phyloP scores from a whole-genome alignment of 768 basidiomycete genomes.

The Leccinum uliginosum region DNA sequence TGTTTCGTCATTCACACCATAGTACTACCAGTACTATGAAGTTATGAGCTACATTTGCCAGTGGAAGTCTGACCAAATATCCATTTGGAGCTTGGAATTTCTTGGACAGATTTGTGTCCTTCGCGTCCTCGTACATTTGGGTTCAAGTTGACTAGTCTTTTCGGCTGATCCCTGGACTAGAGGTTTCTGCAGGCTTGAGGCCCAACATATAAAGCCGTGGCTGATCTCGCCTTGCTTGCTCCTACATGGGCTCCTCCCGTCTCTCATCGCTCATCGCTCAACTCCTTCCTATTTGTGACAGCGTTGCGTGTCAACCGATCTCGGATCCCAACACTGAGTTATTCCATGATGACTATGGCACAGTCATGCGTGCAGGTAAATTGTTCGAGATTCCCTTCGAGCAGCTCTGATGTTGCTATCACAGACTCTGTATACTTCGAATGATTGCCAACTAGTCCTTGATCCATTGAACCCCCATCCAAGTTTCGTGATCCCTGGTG shows the following conservation, averaged over 20 bases:
- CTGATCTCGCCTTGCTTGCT: background rate
- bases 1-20: background rate
- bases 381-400: background rate
- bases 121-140: background rate
- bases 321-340: background rate
- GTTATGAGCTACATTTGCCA: background rate
- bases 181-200: background rate
- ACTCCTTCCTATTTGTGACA: background rate
- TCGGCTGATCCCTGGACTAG: background rate
- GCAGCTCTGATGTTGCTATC: background rate
- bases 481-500: background rate
- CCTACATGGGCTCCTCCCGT: background rate
- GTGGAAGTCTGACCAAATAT: background rate
- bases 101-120: background rate
- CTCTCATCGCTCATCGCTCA: background rate
- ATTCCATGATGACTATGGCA: background rate
- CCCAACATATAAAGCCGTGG: slow-evolving; percentile 3
- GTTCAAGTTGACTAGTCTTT: background rate
- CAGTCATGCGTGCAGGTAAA: slow-evolving; percentile 1
- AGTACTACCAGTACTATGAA: background rate
- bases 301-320: background rate
- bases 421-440: background rate
- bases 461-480: background rate
- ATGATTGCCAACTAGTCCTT: background rate
- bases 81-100: background rate